Evolutionary conservation across 768 basidiomycete genomes (phyloP), one percentile per base, ranked within the genome.

Genomic region (Auricularia auricula-judae): DNA sequence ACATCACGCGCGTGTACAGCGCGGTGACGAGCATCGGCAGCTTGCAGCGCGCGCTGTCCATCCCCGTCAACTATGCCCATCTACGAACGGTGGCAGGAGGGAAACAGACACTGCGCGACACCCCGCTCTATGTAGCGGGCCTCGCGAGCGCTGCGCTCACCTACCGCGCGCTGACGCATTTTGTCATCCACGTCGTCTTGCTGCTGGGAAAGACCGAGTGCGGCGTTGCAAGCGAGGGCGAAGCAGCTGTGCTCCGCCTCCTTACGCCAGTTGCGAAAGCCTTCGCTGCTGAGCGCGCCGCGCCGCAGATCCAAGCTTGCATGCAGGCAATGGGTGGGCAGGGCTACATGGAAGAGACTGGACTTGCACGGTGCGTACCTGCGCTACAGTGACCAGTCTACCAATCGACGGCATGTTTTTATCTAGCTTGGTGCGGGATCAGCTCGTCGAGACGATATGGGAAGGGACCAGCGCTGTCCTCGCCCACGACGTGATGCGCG

Each of bases 341-440:
- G 60, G 90, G 90, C 0, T 92, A 91, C 69, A 91, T 91, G 88
- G 86, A 88, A 68, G 90, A 92, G 73, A 89, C 83, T 64, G 84
- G 82, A 1, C 83, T 91, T 60, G 87, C 84, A 8, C 76, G 84
- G 76, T 79, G 67, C 65, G 75, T 66, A 44, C 5, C 29, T 42
- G 16, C 1, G 16, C 56, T 53, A 4, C 23, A 33, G 36, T 35
- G 35, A 53, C 7, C 4, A 34, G n/a, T 29, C 44, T 36, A 62
- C 35, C 54, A 16, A 12, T 5, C 33, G 53, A 44, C 23, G 36
- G 23, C 23, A 2, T 21, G 23, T 8, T 29, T 29, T 29, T 63
- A 35, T 34, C 2, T 63, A 81, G 82, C 43, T 68, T 82, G 14
- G 86, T 92, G 35, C 76, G 85, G 3, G 89, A 91, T 74, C 78